Conservation (phyloP, 345 rosid genomes). For the Populus davidiana region DNA sequence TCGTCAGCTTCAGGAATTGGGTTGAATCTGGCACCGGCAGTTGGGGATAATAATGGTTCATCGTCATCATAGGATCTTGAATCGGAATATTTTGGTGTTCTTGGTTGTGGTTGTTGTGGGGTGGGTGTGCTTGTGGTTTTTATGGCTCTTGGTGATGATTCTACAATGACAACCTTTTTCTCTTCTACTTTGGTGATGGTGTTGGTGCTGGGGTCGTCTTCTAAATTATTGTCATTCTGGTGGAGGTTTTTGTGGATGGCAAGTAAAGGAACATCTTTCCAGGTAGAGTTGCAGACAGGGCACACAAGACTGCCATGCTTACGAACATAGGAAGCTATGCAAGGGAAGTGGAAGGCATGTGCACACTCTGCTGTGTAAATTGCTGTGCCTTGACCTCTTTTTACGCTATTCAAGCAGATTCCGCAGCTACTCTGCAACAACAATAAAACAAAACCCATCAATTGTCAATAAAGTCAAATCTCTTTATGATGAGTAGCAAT, state of each 20-base stretch:
- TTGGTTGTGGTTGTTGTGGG: neutral
- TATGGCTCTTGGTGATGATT: constrained; percentile 21
- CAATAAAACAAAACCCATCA: neutral
- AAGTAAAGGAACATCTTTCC: constrained; percentile 35
- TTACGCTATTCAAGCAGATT: constrained; percentile 33
- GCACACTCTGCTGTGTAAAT: constrained; percentile 36
- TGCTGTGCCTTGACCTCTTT: constrained; percentile 35
- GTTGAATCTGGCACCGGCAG: constrained; percentile 21
- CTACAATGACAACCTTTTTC: constrained; percentile 20
- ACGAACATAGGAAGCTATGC: constrained; percentile 33
- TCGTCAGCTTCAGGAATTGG: constrained; percentile 34
- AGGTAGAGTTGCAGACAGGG: constrained; percentile 27
- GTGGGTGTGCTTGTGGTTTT: neutral
- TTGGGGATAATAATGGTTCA: constrained; percentile 29
- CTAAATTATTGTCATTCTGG: neutral
- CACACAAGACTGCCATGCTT: constrained; percentile 30
- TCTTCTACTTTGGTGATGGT: constrained; percentile 12
- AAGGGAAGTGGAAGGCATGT: constrained; percentile 35
- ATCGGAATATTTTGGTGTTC: constrained; percentile 10
- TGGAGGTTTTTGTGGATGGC: constrained; percentile 24
- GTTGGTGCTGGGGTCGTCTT: constrained; percentile 5
- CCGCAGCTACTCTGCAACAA: constrained; percentile 32
- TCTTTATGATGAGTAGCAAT: neutral
- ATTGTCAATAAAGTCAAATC: neutral
- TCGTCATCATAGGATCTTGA: constrained; percentile 31